A percentile compares a stretch with the other conserved stretches of the same genome.
These are phyloP conservation scores for Penicillium bovifimosum DNA, from an alignment of 495 filamentous ascomycete species.

Conservation along the genomic window DNA sequence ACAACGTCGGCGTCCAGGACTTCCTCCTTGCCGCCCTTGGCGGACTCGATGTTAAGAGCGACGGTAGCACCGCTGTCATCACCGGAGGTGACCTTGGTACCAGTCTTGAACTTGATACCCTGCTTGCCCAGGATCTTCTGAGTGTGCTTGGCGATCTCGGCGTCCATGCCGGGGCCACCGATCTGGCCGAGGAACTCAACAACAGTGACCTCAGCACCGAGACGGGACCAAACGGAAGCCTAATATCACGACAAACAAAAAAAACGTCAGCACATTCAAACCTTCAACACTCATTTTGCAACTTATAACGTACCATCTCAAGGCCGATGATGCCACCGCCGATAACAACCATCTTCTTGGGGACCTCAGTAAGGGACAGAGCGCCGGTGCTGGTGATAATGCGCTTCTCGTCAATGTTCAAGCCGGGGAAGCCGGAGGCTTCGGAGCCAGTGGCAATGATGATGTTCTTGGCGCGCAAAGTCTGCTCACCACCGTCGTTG, in stretches of 20 bases:
- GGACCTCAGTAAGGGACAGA: constrained; percentile 79
- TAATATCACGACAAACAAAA: constrained; percentile 20
- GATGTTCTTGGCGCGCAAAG: constrained; percentile 87
- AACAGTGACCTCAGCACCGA: constrained; percentile 91
- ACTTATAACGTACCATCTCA: constrained; percentile 67
- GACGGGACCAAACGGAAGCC: constrained; percentile 92
- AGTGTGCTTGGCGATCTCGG: constrained; percentile 83
- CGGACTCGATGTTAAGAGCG: constrained; percentile 78
- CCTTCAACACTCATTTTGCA: not conserved
- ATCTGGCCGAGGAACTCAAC: constrained; percentile 96
- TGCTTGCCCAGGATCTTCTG: constrained; percentile 95
- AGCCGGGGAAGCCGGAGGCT: constrained; percentile 90
- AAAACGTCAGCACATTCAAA: not conserved
- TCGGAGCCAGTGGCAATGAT: constrained; percentile 94
- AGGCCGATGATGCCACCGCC: constrained; percentile 98
- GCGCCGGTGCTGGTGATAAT: constrained; percentile 95
- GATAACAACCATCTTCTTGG: constrained; percentile 97
- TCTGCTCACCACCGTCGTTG: constrained; percentile 83
- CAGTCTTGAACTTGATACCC: constrained; percentile 96
- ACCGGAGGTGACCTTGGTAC: constrained; percentile 87
- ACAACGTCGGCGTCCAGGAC: constrained; percentile 91
- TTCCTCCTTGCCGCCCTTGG: constrained; percentile 95
- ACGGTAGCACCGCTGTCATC: constrained; percentile 71
- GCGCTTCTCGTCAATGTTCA: constrained; percentile 94
- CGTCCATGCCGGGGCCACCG: constrained; percentile 95